Base-by-base conservation (phyloP, 108 stramenopile genomes). In the Fistulifera pelliculosa region DNA sequence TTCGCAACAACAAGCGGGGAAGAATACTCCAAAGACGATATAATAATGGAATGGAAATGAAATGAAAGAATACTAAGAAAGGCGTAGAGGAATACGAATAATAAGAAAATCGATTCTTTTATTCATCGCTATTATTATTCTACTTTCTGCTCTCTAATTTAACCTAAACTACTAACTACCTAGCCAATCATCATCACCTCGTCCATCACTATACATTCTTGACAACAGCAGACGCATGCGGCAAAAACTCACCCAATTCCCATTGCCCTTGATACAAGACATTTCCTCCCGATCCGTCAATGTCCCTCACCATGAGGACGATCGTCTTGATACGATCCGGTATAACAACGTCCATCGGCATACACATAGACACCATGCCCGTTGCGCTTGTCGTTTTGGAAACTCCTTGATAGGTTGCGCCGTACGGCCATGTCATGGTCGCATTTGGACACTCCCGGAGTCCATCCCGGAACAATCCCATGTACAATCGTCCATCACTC, bases 341-440 rank as follows among this genome's bases (percentile, higher is more conserved):
- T 42, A 47, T 68, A 70, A 16, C 41, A 31, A 4, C 69, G 53
- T 17, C 77, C 77, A 54, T 78, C 77, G 25, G 77, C 60, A 60
- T 70, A 78, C 0, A 19, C 50, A 42, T 74, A 78, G 0, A 40
- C 17, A 1, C 71, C 71, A 4, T 57, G 48, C 14, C 73, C 74
- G 38, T 66, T 56, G 10, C 65, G 60, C 43, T 74, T 53, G 38
- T 72, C 73, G n/a, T 60, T 21, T 2, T 26, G 31, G 38, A 68
- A 79, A 2, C 43, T 48, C 77, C 77, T 24, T 52, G 57, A 56
- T 72, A 75, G 17, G 47, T 40, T 11, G 70, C 73, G 13, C 73
- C 70, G 21, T 65, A 21, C 10, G 62, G 61, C 67, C 66, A 69
- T 3, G 73, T 71, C 47, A 69, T 52, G 22, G 69, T 39, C 12